phyloP scores from a whole-genome alignment of 2,329 filamentous ascomycete species.

The Paecilomyces variotii region DNA sequence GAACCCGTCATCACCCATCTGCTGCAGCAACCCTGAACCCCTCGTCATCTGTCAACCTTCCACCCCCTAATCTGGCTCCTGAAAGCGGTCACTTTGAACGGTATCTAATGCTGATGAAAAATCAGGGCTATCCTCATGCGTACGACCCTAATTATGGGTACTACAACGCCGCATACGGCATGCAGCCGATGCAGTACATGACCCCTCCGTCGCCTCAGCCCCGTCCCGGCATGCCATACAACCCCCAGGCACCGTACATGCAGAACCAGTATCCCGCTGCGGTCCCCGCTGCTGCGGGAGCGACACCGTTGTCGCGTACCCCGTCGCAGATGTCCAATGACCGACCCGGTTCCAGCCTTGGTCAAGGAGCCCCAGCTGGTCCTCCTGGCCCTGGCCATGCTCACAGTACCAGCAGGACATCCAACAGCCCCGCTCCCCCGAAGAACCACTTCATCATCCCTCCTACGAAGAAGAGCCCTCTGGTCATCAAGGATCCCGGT shows the following conservation, averaged over 20 bases:
- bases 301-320: conserved; percentile 69
- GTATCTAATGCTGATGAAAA: conserved; percentile 58
- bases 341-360: conserved; percentile 52
- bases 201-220: conserved; percentile 39
- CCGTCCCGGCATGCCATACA: conserved; percentile 43
- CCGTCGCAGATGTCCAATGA: conserved; percentile 71
- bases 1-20: conserved; percentile 13
- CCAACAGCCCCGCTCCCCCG: conserved; percentile 51
- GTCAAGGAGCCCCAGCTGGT: conserved; percentile 46
- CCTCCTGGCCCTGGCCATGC: conserved; percentile 43
- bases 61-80: conserved; percentile 56
- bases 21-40: conserved; percentile 12
- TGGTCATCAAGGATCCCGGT: conserved; percentile 75
- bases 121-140: conserved; percentile 55
- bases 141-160: conserved; percentile 43
- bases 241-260: conserved; percentile 42
- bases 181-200: conserved; percentile 34
- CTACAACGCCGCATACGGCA: conserved; percentile 33
- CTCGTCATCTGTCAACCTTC: conserved; percentile 17
- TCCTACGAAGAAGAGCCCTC: conserved; percentile 59
- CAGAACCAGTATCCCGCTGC: conserved; percentile 43
- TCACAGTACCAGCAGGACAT: conserved; percentile 47
- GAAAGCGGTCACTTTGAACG: conserved; percentile 64
- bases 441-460: conserved; percentile 59
- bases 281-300: conserved; percentile 46